Conservation (phyloP, 768 basidiomycete genomes). For the Amanita pseudoporphyria region DNA sequence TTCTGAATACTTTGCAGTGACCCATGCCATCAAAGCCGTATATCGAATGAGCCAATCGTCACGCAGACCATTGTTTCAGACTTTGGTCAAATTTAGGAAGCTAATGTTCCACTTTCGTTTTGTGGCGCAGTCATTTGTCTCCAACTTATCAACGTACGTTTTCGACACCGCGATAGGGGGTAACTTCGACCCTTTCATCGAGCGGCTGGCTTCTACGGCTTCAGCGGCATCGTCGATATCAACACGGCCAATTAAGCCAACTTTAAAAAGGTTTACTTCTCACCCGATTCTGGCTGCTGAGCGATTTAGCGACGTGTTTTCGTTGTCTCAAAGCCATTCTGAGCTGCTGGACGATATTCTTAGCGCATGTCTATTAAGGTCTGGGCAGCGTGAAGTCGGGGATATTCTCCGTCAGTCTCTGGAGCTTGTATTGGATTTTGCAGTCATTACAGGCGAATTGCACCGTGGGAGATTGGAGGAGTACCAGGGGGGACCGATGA, state of each 20-base stretch:
- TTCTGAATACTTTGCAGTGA: conserved; percentile 32
- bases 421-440: conserved; percentile 59
- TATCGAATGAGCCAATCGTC: conserved; percentile 50
- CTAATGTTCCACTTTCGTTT: conserved; percentile 66
- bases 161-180: conserved; percentile 76
- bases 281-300: neutral
- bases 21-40: conserved; percentile 53
- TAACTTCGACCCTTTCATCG: conserved; percentile 65
- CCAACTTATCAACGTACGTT: conserved; percentile 57
- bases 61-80: conserved; percentile 45
- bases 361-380: conserved; percentile 63
- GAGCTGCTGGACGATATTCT: conserved; percentile 64
- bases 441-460: conserved; percentile 54
- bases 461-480: conserved; percentile 46
- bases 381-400: conserved; percentile 54
- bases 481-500: conserved; percentile 47
- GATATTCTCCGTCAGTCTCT: conserved; percentile 56
- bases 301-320: conserved; percentile 62
- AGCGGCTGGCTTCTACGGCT: conserved; percentile 21
- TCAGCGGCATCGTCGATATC: conserved; percentile 5
- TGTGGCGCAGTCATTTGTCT: conserved; percentile 60
- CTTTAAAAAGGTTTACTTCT: conserved; percentile 4
- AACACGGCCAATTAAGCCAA: neutral
- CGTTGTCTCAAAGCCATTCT: conserved; percentile 60
- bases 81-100: conserved; percentile 39